A percentile compares a stretch with the other conserved stretches of the same genome.
Evolutionary conservation across 2,329 filamentous ascomycete species (phyloP).

Genomic region (Talaromyces marneffei): DNA sequence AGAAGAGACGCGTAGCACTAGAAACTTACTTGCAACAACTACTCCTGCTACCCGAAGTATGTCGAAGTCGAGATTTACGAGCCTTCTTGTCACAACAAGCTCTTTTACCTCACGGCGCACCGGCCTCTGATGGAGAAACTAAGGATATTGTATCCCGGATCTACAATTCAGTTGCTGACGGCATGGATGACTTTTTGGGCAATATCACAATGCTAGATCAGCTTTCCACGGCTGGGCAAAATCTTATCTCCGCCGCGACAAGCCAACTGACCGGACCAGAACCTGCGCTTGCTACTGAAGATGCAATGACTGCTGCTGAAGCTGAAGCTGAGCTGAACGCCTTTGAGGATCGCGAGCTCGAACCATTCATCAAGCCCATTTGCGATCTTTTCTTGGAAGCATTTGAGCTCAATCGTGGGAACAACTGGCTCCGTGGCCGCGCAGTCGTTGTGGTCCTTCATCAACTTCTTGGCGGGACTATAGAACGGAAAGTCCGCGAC

Average conservation of each 20-base stretch:
- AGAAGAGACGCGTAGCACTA: constrained; percentile 76
- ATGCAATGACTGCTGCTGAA: constrained; percentile 57
- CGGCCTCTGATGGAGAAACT: constrained; percentile 61
- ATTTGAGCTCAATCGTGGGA: constrained; percentile 89
- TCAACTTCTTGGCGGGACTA: constrained; percentile 89
- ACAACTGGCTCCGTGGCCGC: constrained; percentile 93
- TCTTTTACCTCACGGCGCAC: constrained; percentile 61
- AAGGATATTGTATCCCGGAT: constrained; percentile 82
- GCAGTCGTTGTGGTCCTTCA: constrained; percentile 95
- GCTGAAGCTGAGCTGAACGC: constrained; percentile 91
- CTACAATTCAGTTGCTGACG: constrained; percentile 94
- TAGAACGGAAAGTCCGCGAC: constrained; percentile 91
- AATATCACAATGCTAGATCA: constrained; percentile 95
- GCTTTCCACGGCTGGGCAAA: constrained; percentile 85
- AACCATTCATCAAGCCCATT: constrained; percentile 97
- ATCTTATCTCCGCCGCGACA: constrained; percentile 55
- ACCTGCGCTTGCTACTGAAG: constrained; percentile 36
- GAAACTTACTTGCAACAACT: constrained; percentile 81
- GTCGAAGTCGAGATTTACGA: constrained; percentile 83
- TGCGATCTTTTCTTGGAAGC: constrained; percentile 95
- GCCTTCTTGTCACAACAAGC: constrained; percentile 86
- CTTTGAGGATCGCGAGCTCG: constrained; percentile 81
- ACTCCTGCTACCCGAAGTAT: constrained; percentile 83
- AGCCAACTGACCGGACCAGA: constrained; percentile 49
- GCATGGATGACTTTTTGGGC: constrained; percentile 95